Evolutionary conservation across 805 yeast species (phyloP).

Genomic region (Candida sakaeoensis): DNA sequence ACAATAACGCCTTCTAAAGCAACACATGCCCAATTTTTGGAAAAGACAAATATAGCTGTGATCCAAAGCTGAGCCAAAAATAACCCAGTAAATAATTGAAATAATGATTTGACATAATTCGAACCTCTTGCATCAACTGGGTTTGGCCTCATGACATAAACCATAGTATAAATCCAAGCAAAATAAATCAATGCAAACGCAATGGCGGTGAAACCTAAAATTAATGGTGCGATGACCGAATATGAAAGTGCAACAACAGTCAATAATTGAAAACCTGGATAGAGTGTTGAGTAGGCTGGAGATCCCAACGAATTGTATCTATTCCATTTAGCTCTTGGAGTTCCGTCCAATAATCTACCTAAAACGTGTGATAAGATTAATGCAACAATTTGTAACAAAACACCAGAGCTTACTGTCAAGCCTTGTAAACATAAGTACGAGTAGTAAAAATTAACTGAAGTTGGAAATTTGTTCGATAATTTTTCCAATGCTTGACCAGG

Average conservation of each 20-base stretch:
- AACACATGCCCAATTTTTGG: conserved; percentile 75
- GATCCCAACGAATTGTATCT: conserved; percentile 61
- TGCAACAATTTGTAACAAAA: conserved; percentile 70
- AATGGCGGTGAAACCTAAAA: conserved; percentile 62
- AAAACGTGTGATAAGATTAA: conserved; percentile 68
- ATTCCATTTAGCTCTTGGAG: conserved; percentile 91
- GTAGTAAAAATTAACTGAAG: conserved; percentile 87
- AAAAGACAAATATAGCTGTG: conserved; percentile 69
- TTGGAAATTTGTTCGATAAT: conserved; percentile 76
- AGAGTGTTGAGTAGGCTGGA: conserved; percentile 78
- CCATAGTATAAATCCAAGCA: conserved; percentile 60
- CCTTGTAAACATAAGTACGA: conserved; percentile 81
- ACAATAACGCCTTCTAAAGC: conserved; percentile 63
- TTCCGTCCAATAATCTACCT: conserved; percentile 69
- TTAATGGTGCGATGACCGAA: conserved; percentile 73
- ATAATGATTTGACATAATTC: conserved; percentile 66
- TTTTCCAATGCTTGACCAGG: conserved; percentile 73
- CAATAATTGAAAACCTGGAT: conserved; percentile 74
- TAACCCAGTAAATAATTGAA: conserved; percentile 68
- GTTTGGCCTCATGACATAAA: conserved; percentile 57
- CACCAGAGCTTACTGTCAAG: conserved; percentile 70
- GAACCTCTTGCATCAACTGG: conserved; percentile 66
- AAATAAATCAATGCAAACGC: conserved; percentile 55
- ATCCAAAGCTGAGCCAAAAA: conserved; percentile 70
- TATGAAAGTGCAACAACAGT: conserved; percentile 71